Conservation (phyloP, 768 basidiomycete genomes). For the Mycena galopus region DNA sequence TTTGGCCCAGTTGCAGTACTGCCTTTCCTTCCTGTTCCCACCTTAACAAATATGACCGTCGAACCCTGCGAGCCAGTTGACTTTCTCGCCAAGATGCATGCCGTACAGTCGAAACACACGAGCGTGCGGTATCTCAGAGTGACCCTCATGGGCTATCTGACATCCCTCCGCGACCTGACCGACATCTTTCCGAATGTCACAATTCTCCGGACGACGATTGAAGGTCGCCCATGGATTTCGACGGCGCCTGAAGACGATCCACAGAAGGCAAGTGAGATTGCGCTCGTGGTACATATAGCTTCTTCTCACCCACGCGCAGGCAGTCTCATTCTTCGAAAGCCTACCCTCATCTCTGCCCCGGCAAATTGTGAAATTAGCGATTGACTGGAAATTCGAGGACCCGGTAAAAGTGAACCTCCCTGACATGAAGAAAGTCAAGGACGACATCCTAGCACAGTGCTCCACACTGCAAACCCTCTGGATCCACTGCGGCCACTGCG, state of each 20-base stretch:
- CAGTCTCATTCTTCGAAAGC: background rate
- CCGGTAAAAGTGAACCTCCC: background rate
- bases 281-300: background rate
- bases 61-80: background rate
- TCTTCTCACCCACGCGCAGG: background rate
- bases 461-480: slow-evolving; percentile 17
- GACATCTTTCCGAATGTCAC: background rate
- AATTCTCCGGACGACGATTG: background rate
- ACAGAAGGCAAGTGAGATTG: background rate
- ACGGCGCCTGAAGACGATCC: background rate
- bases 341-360: background rate
- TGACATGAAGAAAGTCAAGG: background rate
- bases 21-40: background rate
- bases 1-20: background rate
- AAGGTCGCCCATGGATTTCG: background rate
- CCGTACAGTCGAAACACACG: background rate
- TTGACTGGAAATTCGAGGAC: background rate
- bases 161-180: background rate
- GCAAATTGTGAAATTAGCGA: slow-evolving; percentile 10
- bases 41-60: background rate
- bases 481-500: background rate
- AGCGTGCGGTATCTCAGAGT: background rate
- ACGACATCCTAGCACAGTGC: background rate
- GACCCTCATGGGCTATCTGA: background rate
- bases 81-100: background rate